Percentiles rank a stretch among this genome's conserved stretches.
Conservation (phyloP, 2,329 filamentous ascomycete genomes). For the Aureobasidium sp. region DNA sequence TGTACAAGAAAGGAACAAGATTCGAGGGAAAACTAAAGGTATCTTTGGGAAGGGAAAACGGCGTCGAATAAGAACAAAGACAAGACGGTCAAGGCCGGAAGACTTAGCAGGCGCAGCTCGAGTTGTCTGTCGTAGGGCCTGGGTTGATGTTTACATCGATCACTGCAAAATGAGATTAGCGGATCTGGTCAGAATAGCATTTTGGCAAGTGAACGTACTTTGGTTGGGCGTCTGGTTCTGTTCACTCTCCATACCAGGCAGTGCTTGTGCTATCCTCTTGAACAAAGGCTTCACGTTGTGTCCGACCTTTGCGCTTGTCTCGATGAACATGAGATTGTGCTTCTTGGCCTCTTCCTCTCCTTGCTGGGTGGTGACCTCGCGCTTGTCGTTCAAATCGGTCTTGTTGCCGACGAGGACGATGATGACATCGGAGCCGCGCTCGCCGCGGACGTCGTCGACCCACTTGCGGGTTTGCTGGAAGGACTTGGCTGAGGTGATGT, state of each 20-base stretch:
- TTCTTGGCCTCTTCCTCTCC: conserved; percentile 98
- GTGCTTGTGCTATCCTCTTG: conserved; percentile 92
- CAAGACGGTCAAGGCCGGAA: not conserved
- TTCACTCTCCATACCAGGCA: conserved; percentile 94
- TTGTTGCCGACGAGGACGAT: conserved; percentile 98
- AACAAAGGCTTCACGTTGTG: conserved; percentile 98
- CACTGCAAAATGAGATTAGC: conserved; percentile 10
- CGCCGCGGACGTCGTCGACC: conserved; percentile 96
- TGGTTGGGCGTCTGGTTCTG: conserved; percentile 69
- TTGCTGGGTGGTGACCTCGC: conserved; percentile 91
- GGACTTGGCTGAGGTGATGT: conserved; percentile 91
- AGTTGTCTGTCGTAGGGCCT: conserved; percentile 12
- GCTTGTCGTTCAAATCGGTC: conserved; percentile 96
- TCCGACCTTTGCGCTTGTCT: conserved; percentile 94
- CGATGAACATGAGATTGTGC: conserved; percentile 97
- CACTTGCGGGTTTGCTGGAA: conserved; percentile 99
- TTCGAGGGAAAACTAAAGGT: not conserved
- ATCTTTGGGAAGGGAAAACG: not conserved
- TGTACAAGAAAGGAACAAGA: conserved; percentile 3
- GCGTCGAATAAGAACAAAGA: not conserved
- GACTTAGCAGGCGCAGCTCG: conserved; percentile 15
- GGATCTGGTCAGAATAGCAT: not conserved
- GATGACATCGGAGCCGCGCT: conserved; percentile 96
- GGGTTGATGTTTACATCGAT: conserved; percentile 18
- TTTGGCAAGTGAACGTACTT: conserved; percentile 50